Percentiles rank a stretch among this genome's conserved stretches.
These are phyloP conservation scores for Penicillium maclennaniae DNA, from an alignment of 495 filamentous ascomycete species.

Conservation along the genomic window DNA sequence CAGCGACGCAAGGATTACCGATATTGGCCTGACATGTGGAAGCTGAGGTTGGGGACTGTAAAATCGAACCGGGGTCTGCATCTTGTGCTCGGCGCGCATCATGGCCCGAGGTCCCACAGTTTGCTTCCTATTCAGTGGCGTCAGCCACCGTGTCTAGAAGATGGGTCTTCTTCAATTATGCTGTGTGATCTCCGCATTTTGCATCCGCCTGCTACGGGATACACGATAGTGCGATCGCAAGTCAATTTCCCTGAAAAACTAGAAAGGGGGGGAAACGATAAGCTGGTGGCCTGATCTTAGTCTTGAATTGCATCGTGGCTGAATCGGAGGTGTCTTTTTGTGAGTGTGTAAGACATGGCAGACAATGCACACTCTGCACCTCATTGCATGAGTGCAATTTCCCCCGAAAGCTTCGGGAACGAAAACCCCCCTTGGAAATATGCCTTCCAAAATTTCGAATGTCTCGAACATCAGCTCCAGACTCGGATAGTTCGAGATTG, in stretches of 20 bases:
- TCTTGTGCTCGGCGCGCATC: not conserved
- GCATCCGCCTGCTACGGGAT: not conserved
- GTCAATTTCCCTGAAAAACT: not conserved
- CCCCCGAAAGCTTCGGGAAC: not conserved
- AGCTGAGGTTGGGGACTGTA: not conserved
- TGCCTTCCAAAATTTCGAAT: too few species aligned
- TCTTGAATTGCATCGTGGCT: not conserved
- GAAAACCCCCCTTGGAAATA: too few species aligned
- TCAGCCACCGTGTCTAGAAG: not conserved
- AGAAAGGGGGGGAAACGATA: not conserved
- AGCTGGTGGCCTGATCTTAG: not conserved
- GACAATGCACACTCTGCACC: not conserved
- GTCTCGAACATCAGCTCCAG: not conserved
- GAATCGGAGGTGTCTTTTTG: not conserved
- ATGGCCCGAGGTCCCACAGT: not conserved
- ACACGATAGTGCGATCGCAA: not conserved
- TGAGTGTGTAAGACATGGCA: too few species aligned
- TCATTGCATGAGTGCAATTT: not conserved
- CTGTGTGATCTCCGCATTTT: not conserved
- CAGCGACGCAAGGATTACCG: not conserved
- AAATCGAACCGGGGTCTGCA: not conserved
- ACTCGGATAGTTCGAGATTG: not conserved
- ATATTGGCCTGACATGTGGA: not conserved
- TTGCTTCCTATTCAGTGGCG: not conserved
- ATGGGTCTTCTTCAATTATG: not conserved